These are phyloP conservation scores for Populus simonii DNA, from an alignment of 345 rosid species.

Conservation along the genomic window DNA sequence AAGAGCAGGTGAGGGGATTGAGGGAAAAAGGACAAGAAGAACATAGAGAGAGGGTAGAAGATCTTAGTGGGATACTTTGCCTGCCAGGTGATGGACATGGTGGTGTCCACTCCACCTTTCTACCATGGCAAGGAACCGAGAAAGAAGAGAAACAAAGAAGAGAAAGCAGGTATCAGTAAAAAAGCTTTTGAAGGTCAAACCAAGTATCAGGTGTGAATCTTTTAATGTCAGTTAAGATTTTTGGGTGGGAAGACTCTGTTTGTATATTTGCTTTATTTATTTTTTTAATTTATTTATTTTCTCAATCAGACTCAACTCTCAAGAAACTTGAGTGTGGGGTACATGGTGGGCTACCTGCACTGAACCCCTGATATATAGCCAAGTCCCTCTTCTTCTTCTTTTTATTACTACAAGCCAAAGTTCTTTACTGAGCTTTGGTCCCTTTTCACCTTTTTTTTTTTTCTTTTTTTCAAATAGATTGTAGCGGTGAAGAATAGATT, in stretches of 20 bases:
- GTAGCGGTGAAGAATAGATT: conserved; percentile 7
- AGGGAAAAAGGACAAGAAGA: conserved; percentile 27
- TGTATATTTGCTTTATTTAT: neutral
- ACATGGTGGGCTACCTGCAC: conserved; percentile 9
- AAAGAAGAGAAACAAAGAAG: conserved; percentile 11
- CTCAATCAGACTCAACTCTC: neutral
- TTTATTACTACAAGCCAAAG: neutral
- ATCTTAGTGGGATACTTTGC: conserved; percentile 70
- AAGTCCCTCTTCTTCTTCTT: too few species aligned
- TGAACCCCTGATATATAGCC: conserved; percentile 7
- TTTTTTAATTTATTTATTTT: neutral
- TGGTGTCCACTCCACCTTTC: conserved; percentile 49
- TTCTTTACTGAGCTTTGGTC: conserved; percentile 10
- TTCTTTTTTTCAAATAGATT: neutral
- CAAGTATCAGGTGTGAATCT: conserved; percentile 30
- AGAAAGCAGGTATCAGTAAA: neutral
- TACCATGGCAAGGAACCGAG: conserved; percentile 26
- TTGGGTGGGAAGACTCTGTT: neutral
- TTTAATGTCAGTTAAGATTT: conserved; percentile 6
- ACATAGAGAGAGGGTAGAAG: conserved; percentile 32
- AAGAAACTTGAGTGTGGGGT: conserved; percentile 17
- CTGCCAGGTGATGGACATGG: conserved; percentile 45
- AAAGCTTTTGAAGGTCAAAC: conserved; percentile 38
- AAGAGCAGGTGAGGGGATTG: conserved; percentile 9
- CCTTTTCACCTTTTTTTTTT: neutral